Evolutionary conservation across 2,329 filamentous ascomycete genomes (phyloP).

Genomic region (Fusarium nodosum): DNA sequence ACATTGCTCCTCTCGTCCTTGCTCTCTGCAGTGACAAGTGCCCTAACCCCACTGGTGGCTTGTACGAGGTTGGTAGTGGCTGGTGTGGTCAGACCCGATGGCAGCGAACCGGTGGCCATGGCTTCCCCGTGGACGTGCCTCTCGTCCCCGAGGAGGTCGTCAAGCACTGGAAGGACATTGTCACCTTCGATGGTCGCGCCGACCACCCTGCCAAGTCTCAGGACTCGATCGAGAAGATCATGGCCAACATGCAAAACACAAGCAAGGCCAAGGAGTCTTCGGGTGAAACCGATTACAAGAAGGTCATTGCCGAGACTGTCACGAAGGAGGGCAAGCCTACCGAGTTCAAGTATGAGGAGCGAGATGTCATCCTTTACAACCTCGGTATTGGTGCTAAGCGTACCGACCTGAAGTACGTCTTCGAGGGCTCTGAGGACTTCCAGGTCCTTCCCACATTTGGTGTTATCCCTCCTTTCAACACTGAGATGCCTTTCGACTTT

Average conservation of each 20-base stretch:
- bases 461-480: constrained; percentile 93
- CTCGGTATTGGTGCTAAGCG: constrained; percentile 93
- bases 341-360: constrained; percentile 85
- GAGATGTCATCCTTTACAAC: constrained; percentile 95
- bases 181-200: constrained; percentile 87
- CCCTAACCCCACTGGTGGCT: constrained; percentile 84
- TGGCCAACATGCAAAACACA: constrained; percentile 88
- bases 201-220: constrained; percentile 86
- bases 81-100: constrained; percentile 94
- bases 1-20: constrained; percentile 93
- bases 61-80: constrained; percentile 95
- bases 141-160: constrained; percentile 88
- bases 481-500: constrained; percentile 82
- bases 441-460: constrained; percentile 95
- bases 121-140: constrained; percentile 88
- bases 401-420: constrained; percentile 87
- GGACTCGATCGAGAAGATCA: constrained; percentile 80
- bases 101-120: constrained; percentile 90
- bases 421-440: constrained; percentile 92
- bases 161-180: constrained; percentile 81
- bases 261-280: constrained; percentile 60
- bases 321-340: constrained; percentile 77
- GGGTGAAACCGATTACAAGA: constrained; percentile 74
- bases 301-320: constrained; percentile 82
- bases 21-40: constrained; percentile 88